Percentiles rank a stretch among this genome's conserved stretches.
phyloP scores from a whole-genome alignment of 2,329 filamentous ascomycete genomes.

The Aspergillus japonicus region DNA sequence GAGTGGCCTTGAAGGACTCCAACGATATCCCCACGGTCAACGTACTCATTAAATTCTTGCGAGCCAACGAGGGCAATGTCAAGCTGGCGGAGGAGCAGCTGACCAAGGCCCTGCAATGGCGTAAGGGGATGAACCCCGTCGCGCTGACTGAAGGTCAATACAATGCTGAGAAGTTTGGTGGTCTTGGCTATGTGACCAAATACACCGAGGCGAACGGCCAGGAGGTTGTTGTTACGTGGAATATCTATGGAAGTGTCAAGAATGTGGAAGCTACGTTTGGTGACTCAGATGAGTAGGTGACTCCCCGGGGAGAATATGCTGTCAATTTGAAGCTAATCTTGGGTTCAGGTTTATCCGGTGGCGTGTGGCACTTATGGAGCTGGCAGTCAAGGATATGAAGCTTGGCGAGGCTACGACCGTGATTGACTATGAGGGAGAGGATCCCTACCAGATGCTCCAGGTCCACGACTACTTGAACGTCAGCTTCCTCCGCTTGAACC shows the following conservation, averaged over 20 bases:
- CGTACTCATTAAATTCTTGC: slow-evolving; percentile 88
- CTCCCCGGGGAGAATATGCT: not conserved
- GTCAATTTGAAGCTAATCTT: not conserved
- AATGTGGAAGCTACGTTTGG: slow-evolving; percentile 78
- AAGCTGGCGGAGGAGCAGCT: slow-evolving; percentile 76
- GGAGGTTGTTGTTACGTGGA: slow-evolving; percentile 75
- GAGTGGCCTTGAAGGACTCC: slow-evolving; percentile 61
- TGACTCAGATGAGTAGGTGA: slow-evolving; percentile 70
- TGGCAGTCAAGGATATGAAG: slow-evolving; percentile 72
- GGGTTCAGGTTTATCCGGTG: slow-evolving; percentile 74
- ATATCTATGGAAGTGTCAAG: slow-evolving; percentile 87
- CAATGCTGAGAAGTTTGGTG: slow-evolving; percentile 68
- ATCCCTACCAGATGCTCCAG: slow-evolving; percentile 88
- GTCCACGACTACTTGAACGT: slow-evolving; percentile 91
- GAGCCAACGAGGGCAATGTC: slow-evolving; percentile 78
- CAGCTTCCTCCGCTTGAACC: slow-evolving; percentile 80
- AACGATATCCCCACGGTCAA: slow-evolving; percentile 73
- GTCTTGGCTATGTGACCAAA: slow-evolving; percentile 77
- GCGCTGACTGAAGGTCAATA: slow-evolving; percentile 64
- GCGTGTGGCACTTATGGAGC: slow-evolving; percentile 88
- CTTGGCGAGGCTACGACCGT: slow-evolving; percentile 70
- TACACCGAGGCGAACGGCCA: slow-evolving; percentile 58
- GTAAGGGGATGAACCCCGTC: slow-evolving; percentile 70
- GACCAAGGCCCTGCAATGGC: slow-evolving; percentile 75
- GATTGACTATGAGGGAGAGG: slow-evolving; percentile 59